phyloP scores from a whole-genome alignment of 108 stramenopile species.

The Nannochloropsis granulata region DNA sequence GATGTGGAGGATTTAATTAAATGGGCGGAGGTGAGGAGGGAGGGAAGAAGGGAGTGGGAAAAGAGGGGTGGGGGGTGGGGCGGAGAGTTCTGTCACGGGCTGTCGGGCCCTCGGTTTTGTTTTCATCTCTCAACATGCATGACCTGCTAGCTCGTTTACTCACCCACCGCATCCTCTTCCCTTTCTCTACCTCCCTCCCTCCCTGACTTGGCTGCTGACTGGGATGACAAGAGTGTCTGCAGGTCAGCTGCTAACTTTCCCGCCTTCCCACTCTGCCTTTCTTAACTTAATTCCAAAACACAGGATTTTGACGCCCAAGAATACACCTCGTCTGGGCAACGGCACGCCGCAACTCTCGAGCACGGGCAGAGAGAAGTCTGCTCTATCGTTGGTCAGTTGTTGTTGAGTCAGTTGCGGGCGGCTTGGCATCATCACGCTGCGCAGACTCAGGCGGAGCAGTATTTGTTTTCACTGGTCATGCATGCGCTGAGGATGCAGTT shows the following conservation, averaged over 20 bases:
- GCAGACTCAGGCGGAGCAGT: constrained; percentile 19
- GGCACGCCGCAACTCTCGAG: constrained; percentile 22
- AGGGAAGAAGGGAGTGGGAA: not conserved
- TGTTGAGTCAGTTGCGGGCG: constrained; percentile 12
- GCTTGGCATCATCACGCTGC: constrained; percentile 20
- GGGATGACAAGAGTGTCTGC: not conserved
- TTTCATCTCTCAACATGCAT: not conserved
- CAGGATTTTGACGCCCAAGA: constrained; percentile 2
- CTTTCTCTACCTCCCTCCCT: too few relatives aligned
- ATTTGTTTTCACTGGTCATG: constrained; percentile 11
- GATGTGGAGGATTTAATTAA: constrained; percentile 22
- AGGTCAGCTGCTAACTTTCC: not conserved
- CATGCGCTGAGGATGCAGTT: constrained; percentile 13
- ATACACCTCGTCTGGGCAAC: constrained; percentile 10
- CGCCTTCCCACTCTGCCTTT: not conserved
- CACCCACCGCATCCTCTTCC: too few relatives aligned
- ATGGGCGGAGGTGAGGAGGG: constrained; percentile 6
- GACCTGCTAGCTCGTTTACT: too few relatives aligned
- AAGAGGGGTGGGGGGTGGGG: not conserved
- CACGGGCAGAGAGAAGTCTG: constrained; percentile 21
- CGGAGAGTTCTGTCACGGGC: not conserved
- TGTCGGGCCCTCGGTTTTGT: not conserved
- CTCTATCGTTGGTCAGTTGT: constrained; percentile 7
- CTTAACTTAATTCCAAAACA: not conserved
- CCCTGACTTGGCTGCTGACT: not conserved